Base-by-base conservation (phyloP, 169 alveolate genomes). In the Plasmodium inui region DNA sequence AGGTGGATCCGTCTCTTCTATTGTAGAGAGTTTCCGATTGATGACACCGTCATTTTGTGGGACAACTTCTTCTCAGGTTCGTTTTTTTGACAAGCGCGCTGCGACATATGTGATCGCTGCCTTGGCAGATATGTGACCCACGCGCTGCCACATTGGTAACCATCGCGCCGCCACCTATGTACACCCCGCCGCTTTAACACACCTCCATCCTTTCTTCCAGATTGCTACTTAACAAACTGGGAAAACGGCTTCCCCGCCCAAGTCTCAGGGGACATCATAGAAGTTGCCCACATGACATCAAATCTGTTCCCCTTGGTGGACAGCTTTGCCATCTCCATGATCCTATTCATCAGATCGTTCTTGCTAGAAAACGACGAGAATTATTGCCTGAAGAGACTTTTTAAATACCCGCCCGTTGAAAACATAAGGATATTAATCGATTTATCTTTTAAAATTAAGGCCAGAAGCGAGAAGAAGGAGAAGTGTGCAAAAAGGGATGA, bases 1-100 rank as follows among this genome's bases (percentile, higher is more conserved):
- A 76, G 98, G 32, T 97, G 98, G 98, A 95, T 97, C 22, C 91
- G 98, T 72, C 96, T 97, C 72, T 79, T 97, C 73, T 97, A 96
- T 82, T 95, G 98, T 67, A 92, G 98, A 72, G 98, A 97, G 81
- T 95, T 95, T 73, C 96, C 83, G 57, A 93, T 96, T 70, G 95
- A 92, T 44, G 97, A 96, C 32, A 96, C 97, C 3, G 82, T 96
- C 41, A 79, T 92, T 46, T 39, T 96, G 32, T 96, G 97, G 97
- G 97, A 96, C 39, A 83, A 84, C 22, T 61, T 96, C 14, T 83
- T 93, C 26, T 81, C 96, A 88, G 96, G 96, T 93, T 67, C 50
- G 32, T 37, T 3, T 10, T 14, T 17, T 55, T 19, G 37, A 22
- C 37, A 1, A 26, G 2, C 17, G 17, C 74, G 34, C 10, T 46